Evolutionary conservation across 768 basidiomycete genomes (phyloP), one percentile per base, ranked within the genome.

Genomic region (Podaxis carcinomalis): DNA sequence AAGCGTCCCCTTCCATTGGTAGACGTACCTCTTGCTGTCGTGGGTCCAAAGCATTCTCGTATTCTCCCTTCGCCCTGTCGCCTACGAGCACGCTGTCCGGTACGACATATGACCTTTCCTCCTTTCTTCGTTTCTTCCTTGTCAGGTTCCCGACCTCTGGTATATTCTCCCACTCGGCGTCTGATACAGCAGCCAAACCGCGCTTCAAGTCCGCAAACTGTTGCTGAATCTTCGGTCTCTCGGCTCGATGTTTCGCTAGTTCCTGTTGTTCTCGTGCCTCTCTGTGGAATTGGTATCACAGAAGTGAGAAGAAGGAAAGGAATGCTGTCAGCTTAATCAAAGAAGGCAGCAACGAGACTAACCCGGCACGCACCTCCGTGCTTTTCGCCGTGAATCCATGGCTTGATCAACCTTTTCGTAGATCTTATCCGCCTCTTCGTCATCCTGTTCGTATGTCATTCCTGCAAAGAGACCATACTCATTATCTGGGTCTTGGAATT

Each of bases 91-190:
- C 84, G 67, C 92, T 93, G 74, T 99, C 97, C 28, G 94, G 93
- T 25, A 98, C 93, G 64, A 89, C 95, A 72, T 90, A 98, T 36
- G 83, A 78, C 66, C 93, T 80, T 62, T 92, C 95, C 68, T 95
- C 91, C 73, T 83, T 86, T 73, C 92, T 82, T 68, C 93, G 80
- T 75, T 93, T 91, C 78, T 92, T 95, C 67, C 93, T 84, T 51
- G 95, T 96, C 64, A 98, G 80, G 77, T 98, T 98, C 53, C 92
- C 92, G 54, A 97, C 96, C 77, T 99, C 96, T 16, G 96, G 95
- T 66, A 98, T 89, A 66, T 76, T 88, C 69, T 94, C 91, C 97
- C 97, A 98, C 74, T 98, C 95, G 32, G 83, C 79, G 67, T 98
- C 96, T 1, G 91, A 91, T 16, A 98, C 89, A 3, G 84, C 83